These are phyloP conservation scores for Calocera cornea DNA, from an alignment of 768 basidiomycete genomes.

Conservation along the genomic window DNA sequence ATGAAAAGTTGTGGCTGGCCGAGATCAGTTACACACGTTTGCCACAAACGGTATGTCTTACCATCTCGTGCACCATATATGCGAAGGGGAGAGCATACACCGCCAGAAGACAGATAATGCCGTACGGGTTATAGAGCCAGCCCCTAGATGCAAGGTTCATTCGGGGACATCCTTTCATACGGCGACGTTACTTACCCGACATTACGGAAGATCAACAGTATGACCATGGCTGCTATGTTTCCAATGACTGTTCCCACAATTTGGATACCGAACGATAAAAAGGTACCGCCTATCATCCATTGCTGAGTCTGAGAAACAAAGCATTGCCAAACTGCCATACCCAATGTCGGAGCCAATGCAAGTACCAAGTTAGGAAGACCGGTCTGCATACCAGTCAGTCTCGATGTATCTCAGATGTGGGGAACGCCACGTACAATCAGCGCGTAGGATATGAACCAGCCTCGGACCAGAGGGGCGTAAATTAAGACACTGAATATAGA, in stretches of 20 bases:
- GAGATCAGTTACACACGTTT: not conserved
- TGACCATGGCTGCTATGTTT: constrained; percentile 6
- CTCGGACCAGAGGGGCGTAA: constrained; percentile 17
- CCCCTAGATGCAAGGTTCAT: not conserved
- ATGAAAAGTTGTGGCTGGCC: constrained; percentile 15
- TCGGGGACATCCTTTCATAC: not conserved
- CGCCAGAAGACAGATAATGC: constrained; percentile 13
- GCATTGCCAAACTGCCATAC: constrained; percentile 7
- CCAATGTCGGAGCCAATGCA: constrained; percentile 21
- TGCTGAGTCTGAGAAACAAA: not conserved
- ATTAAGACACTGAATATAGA: constrained; percentile 19
- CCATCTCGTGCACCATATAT: constrained; percentile 11
- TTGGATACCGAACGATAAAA: constrained; percentile 22
- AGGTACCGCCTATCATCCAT: constrained; percentile 16
- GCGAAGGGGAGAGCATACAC: constrained; percentile 15
- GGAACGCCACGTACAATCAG: constrained; percentile 11
- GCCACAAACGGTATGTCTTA: not conserved
- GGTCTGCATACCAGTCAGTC: not conserved
- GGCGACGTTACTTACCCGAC: not conserved
- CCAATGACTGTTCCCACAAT: constrained; percentile 20
- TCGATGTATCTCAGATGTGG: not conserved
- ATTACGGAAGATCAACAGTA: not conserved
- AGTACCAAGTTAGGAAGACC: constrained; percentile 21
- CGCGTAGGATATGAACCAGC: constrained; percentile 20
- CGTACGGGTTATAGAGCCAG: constrained; percentile 9